These are phyloP conservation scores for Monosporozyma unispora DNA, from an alignment of 805 yeast species.

Conservation along the genomic window DNA sequence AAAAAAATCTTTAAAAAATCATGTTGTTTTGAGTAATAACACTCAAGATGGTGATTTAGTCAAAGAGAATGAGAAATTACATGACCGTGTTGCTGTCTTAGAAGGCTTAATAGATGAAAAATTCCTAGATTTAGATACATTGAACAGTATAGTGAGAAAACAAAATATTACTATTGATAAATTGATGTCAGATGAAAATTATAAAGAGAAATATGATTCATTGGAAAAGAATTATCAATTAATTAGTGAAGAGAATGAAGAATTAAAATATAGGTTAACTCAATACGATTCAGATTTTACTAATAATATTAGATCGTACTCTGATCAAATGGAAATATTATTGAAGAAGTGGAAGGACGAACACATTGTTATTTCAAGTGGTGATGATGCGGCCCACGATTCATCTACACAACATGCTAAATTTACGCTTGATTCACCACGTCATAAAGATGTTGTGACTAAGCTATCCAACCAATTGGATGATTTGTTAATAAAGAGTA, in stretches of 20 bases:
- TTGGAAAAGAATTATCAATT: slow-evolving; percentile 39
- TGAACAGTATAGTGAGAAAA: slow-evolving; percentile 45
- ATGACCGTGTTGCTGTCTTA: slow-evolving; percentile 36
- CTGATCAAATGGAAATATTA: slow-evolving; percentile 22
- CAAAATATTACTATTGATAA: slow-evolving; percentile 43
- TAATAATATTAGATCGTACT: slow-evolving; percentile 22
- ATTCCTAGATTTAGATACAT: slow-evolving; percentile 40
- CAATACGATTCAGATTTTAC: slow-evolving; percentile 29
- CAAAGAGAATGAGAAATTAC: slow-evolving; percentile 37
- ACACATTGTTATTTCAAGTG: not conserved
- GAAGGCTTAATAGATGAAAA: slow-evolving; percentile 47
- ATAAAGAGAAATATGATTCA: slow-evolving; percentile 39
- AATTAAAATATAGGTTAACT: slow-evolving; percentile 33
- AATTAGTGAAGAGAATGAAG: slow-evolving; percentile 37
- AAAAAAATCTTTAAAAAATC: slow-evolving; percentile 7
- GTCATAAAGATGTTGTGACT: slow-evolving; percentile 26
- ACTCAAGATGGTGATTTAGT: slow-evolving; percentile 25
- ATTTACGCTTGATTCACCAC: slow-evolving; percentile 5
- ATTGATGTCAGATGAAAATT: slow-evolving; percentile 36
- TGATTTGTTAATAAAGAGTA: slow-evolving; percentile 41
- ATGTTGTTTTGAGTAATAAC: too few species aligned
- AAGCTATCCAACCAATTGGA: slow-evolving; percentile 50
- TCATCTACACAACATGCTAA: not conserved
- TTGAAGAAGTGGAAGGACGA: slow-evolving; percentile 21
- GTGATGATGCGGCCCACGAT: not conserved